A percentile compares a stretch with the other conserved stretches of the same genome.
Conservation (phyloP, 495 filamentous ascomycete species). For the Lasiosphaeria ovina region DNA sequence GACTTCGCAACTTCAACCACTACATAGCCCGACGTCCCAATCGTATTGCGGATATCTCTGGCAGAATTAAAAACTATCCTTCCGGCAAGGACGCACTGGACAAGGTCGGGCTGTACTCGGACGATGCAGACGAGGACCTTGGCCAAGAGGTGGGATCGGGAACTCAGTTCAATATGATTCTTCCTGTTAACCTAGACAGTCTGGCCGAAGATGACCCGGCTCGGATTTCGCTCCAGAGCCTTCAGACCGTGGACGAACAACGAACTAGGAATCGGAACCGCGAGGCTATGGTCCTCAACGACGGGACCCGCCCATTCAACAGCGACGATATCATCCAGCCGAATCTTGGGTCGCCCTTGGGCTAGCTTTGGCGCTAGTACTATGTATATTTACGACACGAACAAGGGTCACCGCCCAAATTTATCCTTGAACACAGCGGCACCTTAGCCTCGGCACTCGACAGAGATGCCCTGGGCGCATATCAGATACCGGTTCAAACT, state of each 20-base stretch:
- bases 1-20: slow-evolving; percentile 43
- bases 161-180: slow-evolving; percentile 30
- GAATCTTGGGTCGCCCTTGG: slow-evolving; percentile 27
- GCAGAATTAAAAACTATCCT: slow-evolving; percentile 33
- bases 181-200: slow-evolving; percentile 33
- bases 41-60: slow-evolving; percentile 45
- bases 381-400: no score
- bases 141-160: slow-evolving; percentile 13
- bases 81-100: slow-evolving; percentile 42
- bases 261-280: slow-evolving; percentile 53
- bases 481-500: no score
- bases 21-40: slow-evolving; percentile 44
- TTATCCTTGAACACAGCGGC: no score
- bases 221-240: slow-evolving; percentile 36
- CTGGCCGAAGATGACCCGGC: slow-evolving; percentile 14
- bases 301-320: slow-evolving; percentile 55
- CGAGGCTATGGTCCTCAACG: slow-evolving; percentile 65
- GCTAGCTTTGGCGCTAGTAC: no score
- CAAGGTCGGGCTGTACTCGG: slow-evolving; percentile 35
- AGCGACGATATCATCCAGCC: slow-evolving; percentile 58
- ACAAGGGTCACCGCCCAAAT: no score
- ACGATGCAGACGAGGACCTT: slow-evolving; percentile 18
- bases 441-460: no score
- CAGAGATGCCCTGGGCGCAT: no score
- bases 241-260: slow-evolving; percentile 50